phyloP scores from a whole-genome alignment of 257 asterid genomes.

The Solanum lycopersicoides region DNA sequence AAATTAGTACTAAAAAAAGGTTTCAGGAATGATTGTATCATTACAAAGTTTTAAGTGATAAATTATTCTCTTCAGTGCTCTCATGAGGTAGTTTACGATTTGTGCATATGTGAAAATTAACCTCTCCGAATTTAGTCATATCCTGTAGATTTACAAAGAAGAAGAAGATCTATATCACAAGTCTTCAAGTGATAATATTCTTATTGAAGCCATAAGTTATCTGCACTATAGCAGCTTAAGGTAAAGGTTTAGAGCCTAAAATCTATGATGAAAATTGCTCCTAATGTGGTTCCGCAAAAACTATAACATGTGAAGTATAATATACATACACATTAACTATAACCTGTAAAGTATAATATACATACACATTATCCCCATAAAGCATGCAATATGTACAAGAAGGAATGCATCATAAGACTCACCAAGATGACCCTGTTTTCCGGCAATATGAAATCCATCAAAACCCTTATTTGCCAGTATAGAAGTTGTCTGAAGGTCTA shows the following conservation, averaged over 20 bases:
- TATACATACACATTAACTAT: too few species aligned
- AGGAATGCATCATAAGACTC: not conserved
- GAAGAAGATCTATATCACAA: not conserved
- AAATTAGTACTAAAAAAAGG: too few species aligned
- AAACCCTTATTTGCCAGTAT: constrained; percentile 70
- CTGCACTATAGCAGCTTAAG: not conserved
- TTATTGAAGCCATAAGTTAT: not conserved
- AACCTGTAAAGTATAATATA: too few species aligned
- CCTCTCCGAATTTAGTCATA: not conserved
- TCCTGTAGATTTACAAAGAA: not conserved
- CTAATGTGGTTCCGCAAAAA: not conserved
- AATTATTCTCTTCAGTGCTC: not conserved
- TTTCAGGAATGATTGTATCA: not conserved
- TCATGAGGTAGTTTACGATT: not conserved
- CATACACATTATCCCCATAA: not conserved
- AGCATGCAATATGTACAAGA: not conserved
- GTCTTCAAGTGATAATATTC: not conserved
- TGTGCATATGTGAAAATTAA: not conserved
- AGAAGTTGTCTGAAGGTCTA: constrained; percentile 67
- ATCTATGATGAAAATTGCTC: not conserved
- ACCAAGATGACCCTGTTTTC: constrained; percentile 91
- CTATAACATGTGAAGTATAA: too few species aligned
- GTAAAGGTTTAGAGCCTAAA: not conserved
- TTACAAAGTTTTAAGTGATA: not conserved
- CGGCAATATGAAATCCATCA: constrained; percentile 91